These are phyloP conservation scores for Flaveria trinervia DNA, from an alignment of 129 eudicot genomes.

Conservation along the genomic window DNA sequence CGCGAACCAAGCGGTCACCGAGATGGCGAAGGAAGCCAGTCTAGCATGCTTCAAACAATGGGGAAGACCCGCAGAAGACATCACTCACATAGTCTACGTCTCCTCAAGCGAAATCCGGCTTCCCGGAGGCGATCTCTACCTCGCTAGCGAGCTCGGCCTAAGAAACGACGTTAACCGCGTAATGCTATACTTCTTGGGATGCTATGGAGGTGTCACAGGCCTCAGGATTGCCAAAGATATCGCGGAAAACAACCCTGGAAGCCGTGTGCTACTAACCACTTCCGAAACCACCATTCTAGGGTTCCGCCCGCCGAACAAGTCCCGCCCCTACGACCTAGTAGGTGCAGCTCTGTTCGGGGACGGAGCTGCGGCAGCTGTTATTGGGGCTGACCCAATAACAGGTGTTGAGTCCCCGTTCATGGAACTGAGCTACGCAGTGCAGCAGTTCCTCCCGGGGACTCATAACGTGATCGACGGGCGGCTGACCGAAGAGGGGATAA, in stretches of 20 bases:
- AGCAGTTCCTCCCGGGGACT: conserved; percentile 80
- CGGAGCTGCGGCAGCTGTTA: conserved; percentile 79
- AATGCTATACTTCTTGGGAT: conserved; percentile 89
- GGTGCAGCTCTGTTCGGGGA: conserved; percentile 95
- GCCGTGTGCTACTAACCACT: conserved; percentile 73
- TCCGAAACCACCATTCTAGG: conserved; percentile 95
- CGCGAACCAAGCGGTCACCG: conserved; percentile 78
- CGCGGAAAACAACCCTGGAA: conserved; percentile 41
- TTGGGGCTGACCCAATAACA: conserved; percentile 62
- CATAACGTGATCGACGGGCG: conserved; percentile 72
- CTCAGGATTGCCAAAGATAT: conserved; percentile 86
- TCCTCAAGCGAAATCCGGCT: conserved; percentile 83
- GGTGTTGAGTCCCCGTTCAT: conserved; percentile 59
- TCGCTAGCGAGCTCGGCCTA: conserved; percentile 71
- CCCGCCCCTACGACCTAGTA: conserved; percentile 80
- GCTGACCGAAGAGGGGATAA: conserved; percentile 77
- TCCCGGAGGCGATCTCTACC: conserved; percentile 89
- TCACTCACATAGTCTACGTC: conserved; percentile 85
- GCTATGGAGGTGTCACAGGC: conserved; percentile 92
- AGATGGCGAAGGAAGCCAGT: conserved; percentile 88
- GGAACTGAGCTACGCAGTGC: conserved; percentile 74
- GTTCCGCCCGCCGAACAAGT: conserved; percentile 77
- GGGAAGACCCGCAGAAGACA: conserved; percentile 61
- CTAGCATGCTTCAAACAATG: conserved; percentile 67
- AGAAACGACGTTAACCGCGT: conserved; percentile 77